phyloP scores from a whole-genome alignment of 768 basidiomycete genomes.

The Macrolepiota albuminosa region DNA sequence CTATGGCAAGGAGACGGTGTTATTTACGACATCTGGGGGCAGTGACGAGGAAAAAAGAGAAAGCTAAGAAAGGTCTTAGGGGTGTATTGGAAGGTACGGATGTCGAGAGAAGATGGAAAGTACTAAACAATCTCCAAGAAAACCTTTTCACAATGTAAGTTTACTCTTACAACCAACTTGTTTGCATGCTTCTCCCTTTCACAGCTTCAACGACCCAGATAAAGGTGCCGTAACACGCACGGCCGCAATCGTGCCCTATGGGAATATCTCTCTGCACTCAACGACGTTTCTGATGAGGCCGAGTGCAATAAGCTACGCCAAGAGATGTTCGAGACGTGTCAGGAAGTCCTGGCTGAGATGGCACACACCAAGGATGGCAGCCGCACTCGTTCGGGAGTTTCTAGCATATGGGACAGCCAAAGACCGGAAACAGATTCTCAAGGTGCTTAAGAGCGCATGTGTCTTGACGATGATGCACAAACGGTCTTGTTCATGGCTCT shows the following conservation, averaged over 20 bases:
- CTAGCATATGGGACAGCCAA: slow-evolving; percentile 82
- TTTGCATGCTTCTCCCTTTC: slow-evolving; percentile 1
- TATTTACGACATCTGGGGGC: slow-evolving; percentile 58
- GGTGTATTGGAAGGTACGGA: slow-evolving; percentile 65
- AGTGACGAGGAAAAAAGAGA: slow-evolving; percentile 58
- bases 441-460: slow-evolving; percentile 88
- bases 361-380: slow-evolving; percentile 93
- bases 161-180: not conserved
- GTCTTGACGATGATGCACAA: slow-evolving; percentile 85
- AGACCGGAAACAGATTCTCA: slow-evolving; percentile 91
- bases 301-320: slow-evolving; percentile 71
- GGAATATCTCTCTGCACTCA: slow-evolving; percentile 75
- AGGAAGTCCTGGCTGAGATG: slow-evolving; percentile 86
- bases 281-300: slow-evolving; percentile 49
- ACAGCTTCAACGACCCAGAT: slow-evolving; percentile 86
- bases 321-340: slow-evolving; percentile 84
- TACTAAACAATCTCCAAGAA: slow-evolving; percentile 66
- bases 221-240: slow-evolving; percentile 86
- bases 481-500: slow-evolving; percentile 85
- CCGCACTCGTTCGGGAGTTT: slow-evolving; percentile 76
- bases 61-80: slow-evolving; percentile 59
- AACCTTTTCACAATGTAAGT: slow-evolving; percentile 73
- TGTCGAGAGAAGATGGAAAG: slow-evolving; percentile 58
- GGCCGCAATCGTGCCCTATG: slow-evolving; percentile 79
- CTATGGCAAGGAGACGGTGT: slow-evolving; percentile 81